Evolutionary conservation across 495 filamentous ascomycete genomes (phyloP).

Genomic region (Parachaetomium inaequale): DNA sequence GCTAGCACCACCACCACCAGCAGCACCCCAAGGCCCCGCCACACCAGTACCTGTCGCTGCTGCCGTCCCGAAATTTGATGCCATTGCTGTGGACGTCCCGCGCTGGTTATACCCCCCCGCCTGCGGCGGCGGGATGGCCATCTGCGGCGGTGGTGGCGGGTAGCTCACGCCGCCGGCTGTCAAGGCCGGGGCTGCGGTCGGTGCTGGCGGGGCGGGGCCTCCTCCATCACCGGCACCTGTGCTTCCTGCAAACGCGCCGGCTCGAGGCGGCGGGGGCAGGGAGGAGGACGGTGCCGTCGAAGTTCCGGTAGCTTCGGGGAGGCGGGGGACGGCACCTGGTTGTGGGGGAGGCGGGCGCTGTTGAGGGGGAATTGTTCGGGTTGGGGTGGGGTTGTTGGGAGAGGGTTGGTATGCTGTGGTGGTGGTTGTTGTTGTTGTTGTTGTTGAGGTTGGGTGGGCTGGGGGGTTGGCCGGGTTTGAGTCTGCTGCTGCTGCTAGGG

Average conservation of each 20-base stretch:
- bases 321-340: slow-evolving; percentile 44
- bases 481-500: slow-evolving; percentile 18
- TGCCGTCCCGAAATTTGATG: background rate
- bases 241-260: too few species aligned
- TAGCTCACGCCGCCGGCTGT: slow-evolving; percentile 39
- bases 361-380: slow-evolving; percentile 26
- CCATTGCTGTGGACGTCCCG: slow-evolving; percentile 34
- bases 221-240: too few species aligned
- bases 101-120: slow-evolving; percentile 34
- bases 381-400: slow-evolving; percentile 30
- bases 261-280: background rate
- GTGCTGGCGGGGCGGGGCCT: slow-evolving; percentile 7
- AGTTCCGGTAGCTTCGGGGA: slow-evolving; percentile 19
- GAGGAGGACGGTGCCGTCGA: background rate
- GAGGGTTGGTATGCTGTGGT: slow-evolving; percentile 27
- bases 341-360: slow-evolving; percentile 56
- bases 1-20: background rate
- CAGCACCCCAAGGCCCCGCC: background rate
- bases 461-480: slow-evolving; percentile 41
- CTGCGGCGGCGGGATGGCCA: slow-evolving; percentile 38
- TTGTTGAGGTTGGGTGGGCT: slow-evolving; percentile 42
- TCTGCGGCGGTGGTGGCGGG: slow-evolving; percentile 41
- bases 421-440: slow-evolving; percentile 43
- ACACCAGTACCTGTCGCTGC: background rate
- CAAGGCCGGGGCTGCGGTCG: slow-evolving; percentile 49